Evolutionary conservation across 805 yeast species (phyloP), one percentile per base, ranked within the genome.

Genomic region (Kurtzmaniella cleridarum): DNA sequence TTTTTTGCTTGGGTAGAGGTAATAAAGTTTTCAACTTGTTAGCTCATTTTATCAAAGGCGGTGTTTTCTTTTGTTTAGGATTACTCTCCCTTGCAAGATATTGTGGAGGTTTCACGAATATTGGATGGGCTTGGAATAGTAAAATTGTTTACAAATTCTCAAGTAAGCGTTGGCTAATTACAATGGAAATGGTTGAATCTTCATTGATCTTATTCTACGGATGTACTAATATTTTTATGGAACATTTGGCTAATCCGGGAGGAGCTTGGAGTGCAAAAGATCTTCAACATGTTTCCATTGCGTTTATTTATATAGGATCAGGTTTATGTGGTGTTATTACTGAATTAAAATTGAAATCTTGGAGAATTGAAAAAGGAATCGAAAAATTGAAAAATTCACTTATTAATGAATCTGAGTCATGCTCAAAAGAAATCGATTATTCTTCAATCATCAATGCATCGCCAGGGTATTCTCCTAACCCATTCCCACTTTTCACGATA

Each of bases 11-110:
- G 51, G 98, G 95, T 30, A 63, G 76, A 59, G 90, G 79, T 3
- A 54, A 50, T 10, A 67, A 68, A 15, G 81, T 90, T 11, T 91
- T 87, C 66, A 88, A 87, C 50, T 60, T 91, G 38, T 71, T 91
- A 41, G 98, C 98, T 1, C 98, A 91, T 62, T 87, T 88, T 73
- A 91, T 91, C 59, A 91, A 91, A 61, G 98, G 98, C 43, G 93
- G 91, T 18, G 93, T 91, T 2, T 91, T 91, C 55, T 71, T 88
- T 42, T 46, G 71, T 4, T 64, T 84, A 30, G 98, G 98, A 15
- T 44, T 90, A 6, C 56, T 89, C 5, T 75, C 95, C n/a, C 69
- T 93, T 30, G 84, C 89, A 1, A 78, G 98, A 50, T 90, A 85
- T 60, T 79, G 88, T 51, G 98, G 98, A 3, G 85, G 82, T 10